phyloP scores from a whole-genome alignment of 169 alveolate species.

The Blepharisma undulans region DNA sequence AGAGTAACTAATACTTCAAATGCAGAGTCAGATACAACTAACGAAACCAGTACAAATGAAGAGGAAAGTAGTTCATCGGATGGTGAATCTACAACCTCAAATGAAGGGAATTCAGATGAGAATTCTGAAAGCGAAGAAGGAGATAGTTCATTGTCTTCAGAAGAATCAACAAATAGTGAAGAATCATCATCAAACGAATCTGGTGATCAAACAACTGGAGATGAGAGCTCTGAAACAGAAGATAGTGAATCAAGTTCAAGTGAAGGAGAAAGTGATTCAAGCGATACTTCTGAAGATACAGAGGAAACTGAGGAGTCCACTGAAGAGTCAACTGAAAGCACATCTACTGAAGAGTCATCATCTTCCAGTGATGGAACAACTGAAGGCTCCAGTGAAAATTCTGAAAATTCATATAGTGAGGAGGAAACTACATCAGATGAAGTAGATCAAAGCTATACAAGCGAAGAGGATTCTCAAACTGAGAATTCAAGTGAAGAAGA shows the following conservation, averaged over 20 bases:
- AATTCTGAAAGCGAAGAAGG: background rate
- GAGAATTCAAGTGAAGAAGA: background rate
- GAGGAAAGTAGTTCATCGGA: background rate
- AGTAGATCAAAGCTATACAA: too few relatives aligned
- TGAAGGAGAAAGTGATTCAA: background rate
- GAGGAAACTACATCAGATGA: too few relatives aligned
- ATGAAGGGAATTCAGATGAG: background rate
- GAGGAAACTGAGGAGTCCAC: background rate
- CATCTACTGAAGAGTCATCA: background rate
- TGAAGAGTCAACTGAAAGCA: background rate
- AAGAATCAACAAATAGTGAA: background rate
- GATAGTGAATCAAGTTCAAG: background rate
- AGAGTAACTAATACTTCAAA: background rate
- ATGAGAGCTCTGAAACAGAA: background rate
- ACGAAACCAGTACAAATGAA: background rate
- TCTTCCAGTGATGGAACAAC: background rate
- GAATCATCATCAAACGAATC: background rate
- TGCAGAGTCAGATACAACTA: background rate
- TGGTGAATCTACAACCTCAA: too few relatives aligned
- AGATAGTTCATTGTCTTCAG: too few relatives aligned
- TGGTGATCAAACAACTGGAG: background rate
- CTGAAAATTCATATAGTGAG: too few relatives aligned
- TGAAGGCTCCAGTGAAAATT: background rate
- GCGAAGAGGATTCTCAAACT: too few relatives aligned
- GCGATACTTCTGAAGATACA: background rate